Evolutionary conservation across 345 rosid species (phyloP), one percentile per base, ranked within the genome.

Genomic region (Turritis glabra): DNA sequence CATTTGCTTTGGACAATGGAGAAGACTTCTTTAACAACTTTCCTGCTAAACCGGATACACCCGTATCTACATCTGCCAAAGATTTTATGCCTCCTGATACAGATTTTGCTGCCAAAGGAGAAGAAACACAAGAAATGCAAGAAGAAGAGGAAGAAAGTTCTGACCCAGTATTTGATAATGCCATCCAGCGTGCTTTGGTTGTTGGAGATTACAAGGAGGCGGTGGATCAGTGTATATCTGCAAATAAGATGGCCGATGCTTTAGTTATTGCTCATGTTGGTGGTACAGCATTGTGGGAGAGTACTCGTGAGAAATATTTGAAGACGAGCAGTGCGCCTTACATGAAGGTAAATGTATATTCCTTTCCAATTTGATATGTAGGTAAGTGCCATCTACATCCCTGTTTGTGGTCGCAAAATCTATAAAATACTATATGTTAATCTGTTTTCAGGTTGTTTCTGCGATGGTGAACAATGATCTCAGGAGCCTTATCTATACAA

Each of bases 391-490:
- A 21, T 71, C 44, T 32, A 64, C 59, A 37, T 46, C 52, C 61
- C 53, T 77, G 58, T 48, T 59, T 61, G 37, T 67, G 55, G 69
- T 66, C 21, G 23, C 59, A 60, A 27, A 56, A 48, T 43, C 21
- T 52, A 19, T 46, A 53, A 72, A 35, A 26, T 47, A 29, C 38
- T 63, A 37, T 71, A 59, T 29, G 54, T 41, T 30, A 67, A 69
- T 82, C 54, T 76, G 23, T 76, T 4, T 75, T 80, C 82, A 96
- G 99, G 86, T 90, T 81, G 96, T 96, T 72, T 81, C 92, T 79
- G 98, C 98, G 18, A 88, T 92, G 99, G 97, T 90, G 81, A 87
- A 85, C 85, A 89, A 92, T 77, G 95, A 96, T 82, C 94, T 96
- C 67, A 75, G 73, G 82, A 88, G 82, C 85, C 90, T 89, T 62